Percentiles rank a stretch among this genome's conserved stretches.
phyloP scores from a whole-genome alignment of 108 stramenopile genomes.

The Nannochloropsis oceanica region DNA sequence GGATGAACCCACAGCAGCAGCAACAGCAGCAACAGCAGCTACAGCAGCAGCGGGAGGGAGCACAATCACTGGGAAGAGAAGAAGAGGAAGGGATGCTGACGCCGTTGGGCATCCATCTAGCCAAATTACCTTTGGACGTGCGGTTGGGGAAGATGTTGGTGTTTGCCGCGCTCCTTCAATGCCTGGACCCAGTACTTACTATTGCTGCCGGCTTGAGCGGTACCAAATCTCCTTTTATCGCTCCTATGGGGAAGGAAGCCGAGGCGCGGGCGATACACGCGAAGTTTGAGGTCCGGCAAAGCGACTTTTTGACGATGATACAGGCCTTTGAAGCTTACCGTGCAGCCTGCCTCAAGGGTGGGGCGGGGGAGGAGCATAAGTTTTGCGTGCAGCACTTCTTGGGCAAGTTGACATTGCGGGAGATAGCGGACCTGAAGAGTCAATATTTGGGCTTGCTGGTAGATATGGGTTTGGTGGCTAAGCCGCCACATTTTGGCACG shows the following conservation, averaged over 20 bases:
- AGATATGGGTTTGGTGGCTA: constrained; percentile 51
- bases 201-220: constrained; percentile 60
- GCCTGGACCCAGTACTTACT: constrained; percentile 62
- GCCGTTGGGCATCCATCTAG: constrained; percentile 73
- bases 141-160: constrained; percentile 73
- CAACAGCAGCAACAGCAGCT: not conserved
- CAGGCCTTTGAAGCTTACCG: constrained; percentile 57
- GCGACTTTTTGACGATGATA: constrained; percentile 69
- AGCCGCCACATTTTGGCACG: not conserved
- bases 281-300: constrained; percentile 45
- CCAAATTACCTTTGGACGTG: constrained; percentile 67
- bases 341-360: not conserved
- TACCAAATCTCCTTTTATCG: constrained; percentile 54
- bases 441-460: constrained; percentile 60
- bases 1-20: not conserved
- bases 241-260: constrained; percentile 44
- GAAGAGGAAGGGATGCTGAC: constrained; percentile 42
- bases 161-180: constrained; percentile 59
- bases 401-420: constrained; percentile 47
- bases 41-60: not conserved
- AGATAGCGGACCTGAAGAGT: constrained; percentile 52
- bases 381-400: constrained; percentile 60
- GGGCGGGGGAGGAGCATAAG: constrained; percentile 31
- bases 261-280: constrained; percentile 57
- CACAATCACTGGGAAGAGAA: not conserved